Base-by-base conservation (phyloP, 2,329 filamentous ascomycete species). In the Colletotrichum liriopes region DNA sequence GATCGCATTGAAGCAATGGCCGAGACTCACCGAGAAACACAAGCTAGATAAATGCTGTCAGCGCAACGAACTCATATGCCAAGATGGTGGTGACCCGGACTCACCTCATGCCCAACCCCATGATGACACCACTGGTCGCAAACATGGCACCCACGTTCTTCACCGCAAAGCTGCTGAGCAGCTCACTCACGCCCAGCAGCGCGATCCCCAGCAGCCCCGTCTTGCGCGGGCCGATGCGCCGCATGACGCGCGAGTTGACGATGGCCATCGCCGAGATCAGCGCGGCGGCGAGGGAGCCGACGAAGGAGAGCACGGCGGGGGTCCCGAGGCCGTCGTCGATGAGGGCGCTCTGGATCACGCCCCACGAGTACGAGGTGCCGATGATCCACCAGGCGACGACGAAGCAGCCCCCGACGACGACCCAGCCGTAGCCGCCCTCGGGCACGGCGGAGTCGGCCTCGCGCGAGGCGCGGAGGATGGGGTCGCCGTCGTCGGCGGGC, bases 361-460 rank as follows among this genome's bases (percentile, higher is more conserved):
- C 90, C 89, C 90, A 92, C 73, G 84, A 85, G 76, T 90, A 90
- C 9, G 84, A 84, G 0, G 85, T 88, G 62, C 89, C 89, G 60
- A 88, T 84, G 63, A 86, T 84, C 88, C 87, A 90, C 82, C 88
- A 91, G 2, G 86, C 84, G 14, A 90, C 76, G 1, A 88, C 76
- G 2, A 85, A 84, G 74, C 86, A 89, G 41, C 82, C 83, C 3
- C 79, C 79, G 32, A 91, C 86, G 9, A 91, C 82, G 18, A 85
- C 81, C 88, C 88, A 90, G 72, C 87, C 88, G 75, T 89, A 88
- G 32, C 87, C 88, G 37, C 88, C 88, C 58, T 90, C 87, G 0
- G 88, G 88, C 0, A 83, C 84, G 37, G 82, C 75, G 0, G 84
- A 82, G 76, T 88, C 86, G 6, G 82, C 85, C 2, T 82, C 73